Conservation (phyloP, 768 basidiomycete genomes). For the Coprinopsis marcescibilis region DNA sequence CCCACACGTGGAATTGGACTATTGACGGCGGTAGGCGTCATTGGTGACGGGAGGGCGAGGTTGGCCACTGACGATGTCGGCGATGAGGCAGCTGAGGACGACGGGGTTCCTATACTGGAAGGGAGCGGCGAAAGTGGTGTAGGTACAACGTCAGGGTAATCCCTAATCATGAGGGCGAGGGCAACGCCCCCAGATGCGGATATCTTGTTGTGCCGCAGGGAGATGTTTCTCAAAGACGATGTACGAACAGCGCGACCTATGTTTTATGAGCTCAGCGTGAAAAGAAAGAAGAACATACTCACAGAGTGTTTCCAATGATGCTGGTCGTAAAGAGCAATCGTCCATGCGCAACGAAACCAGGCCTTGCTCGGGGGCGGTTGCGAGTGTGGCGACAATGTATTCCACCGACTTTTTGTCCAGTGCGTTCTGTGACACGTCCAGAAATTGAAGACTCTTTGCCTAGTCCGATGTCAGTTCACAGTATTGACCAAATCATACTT, state of each 20-base stretch:
- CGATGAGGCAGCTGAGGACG: conserved; percentile 32
- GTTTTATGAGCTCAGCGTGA: conserved; percentile 6
- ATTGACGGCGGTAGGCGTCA: conserved; percentile 24
- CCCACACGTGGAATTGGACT: conserved; percentile 25
- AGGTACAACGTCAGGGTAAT: conserved; percentile 80
- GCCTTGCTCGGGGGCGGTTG: conserved; percentile 45
- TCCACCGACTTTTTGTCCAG: conserved; percentile 85
- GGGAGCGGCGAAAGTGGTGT: conserved; percentile 26
- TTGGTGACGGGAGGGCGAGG: conserved; percentile 25
- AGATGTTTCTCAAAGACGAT: conserved; percentile 83
- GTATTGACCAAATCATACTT: neutral
- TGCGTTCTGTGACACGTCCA: conserved; percentile 83
- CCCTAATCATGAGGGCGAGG: conserved; percentile 91
- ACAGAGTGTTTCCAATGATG: conserved; percentile 78
- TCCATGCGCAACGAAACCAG: conserved; percentile 83
- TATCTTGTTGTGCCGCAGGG: conserved; percentile 85
- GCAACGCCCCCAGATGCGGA: conserved; percentile 82
- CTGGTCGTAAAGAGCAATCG: conserved; percentile 72
- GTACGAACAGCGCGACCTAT: conserved; percentile 78
- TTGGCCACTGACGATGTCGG: conserved; percentile 29
- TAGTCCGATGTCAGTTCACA: conserved; percentile 22
- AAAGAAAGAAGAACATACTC: conserved; percentile 22
- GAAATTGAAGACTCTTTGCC: conserved; percentile 75
- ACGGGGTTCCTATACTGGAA: conserved; percentile 23
- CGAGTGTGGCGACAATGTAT: conserved; percentile 67